These are phyloP conservation scores for Bryopsis sp. DNA, from an alignment of 139 green algal genomes.

Conservation along the genomic window DNA sequence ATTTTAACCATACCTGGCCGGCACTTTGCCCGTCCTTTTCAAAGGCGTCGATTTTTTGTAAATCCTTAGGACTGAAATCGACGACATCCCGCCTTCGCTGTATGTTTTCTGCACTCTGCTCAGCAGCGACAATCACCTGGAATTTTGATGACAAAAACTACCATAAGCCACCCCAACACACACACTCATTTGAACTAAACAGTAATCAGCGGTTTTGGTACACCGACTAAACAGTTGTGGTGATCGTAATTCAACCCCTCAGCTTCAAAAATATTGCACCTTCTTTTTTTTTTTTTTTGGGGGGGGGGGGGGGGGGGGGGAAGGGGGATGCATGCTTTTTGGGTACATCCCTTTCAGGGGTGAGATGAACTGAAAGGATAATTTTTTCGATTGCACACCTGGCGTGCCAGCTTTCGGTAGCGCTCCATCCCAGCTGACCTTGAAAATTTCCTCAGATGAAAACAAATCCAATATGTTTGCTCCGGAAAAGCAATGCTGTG, in stretches of 20 bases:
- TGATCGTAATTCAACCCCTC: background rate
- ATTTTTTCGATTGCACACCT: too few relatives aligned
- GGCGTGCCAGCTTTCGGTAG: too few relatives aligned
- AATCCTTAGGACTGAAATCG: background rate
- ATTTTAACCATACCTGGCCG: too few relatives aligned
- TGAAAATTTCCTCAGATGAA: slow-evolving; percentile 3
- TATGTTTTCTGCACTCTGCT: background rate
- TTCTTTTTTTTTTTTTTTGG: too few relatives aligned
- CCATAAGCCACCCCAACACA: too few relatives aligned
- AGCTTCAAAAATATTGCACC: slow-evolving; percentile 13
- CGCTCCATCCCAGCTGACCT: background rate
- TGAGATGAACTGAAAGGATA: too few relatives aligned
- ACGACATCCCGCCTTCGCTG: background rate
- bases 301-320: too few relatives aligned
- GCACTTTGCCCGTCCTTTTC: background rate
- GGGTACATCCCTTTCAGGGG: too few relatives aligned
- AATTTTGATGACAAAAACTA: too few relatives aligned
- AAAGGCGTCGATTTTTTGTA: background rate
- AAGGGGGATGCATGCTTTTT: too few relatives aligned
- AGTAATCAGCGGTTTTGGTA: background rate
- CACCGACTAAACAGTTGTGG: background rate
- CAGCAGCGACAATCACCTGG: background rate
- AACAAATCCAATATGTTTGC: background rate
- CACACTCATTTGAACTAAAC: background rate
- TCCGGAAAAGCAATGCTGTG: slow-evolving; percentile 2